Percentiles rank a stretch among this genome's conserved stretches.
These are phyloP conservation scores for Flaveria robusta DNA, from an alignment of 129 eudicot genomes.

Conservation along the genomic window DNA sequence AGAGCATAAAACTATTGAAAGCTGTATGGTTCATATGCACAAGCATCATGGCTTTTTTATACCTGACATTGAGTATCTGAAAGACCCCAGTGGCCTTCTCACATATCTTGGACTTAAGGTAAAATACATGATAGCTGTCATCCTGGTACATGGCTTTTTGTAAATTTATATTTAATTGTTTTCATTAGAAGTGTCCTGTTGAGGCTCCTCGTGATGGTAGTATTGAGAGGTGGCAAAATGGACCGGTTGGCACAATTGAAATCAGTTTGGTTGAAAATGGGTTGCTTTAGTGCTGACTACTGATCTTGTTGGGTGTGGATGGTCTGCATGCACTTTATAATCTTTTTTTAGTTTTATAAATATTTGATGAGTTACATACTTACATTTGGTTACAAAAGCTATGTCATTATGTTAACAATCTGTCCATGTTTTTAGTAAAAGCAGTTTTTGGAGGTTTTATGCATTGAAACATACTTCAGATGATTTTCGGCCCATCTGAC, in stretches of 20 bases:
- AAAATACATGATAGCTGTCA: background rate
- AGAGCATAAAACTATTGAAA: slow-evolving; percentile 71
- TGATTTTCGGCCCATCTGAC: background rate
- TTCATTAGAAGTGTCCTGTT: background rate
- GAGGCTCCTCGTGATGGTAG: background rate
- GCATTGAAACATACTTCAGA: background rate
- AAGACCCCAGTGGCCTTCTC: slow-evolving; percentile 84
- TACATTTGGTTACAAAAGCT: background rate
- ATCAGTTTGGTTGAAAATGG: background rate
- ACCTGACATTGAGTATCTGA: slow-evolving; percentile 87
- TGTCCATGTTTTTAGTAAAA: background rate
- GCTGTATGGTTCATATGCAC: slow-evolving; percentile 95
- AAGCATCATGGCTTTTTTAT: slow-evolving; percentile 90
- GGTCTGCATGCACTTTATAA: background rate
- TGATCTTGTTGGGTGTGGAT: background rate
- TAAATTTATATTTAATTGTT: background rate
- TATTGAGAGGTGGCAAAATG: background rate
- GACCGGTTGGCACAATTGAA: background rate
- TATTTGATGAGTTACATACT: background rate
- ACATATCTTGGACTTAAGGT: slow-evolving; percentile 92
- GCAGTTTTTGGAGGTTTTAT: background rate
- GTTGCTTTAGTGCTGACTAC: background rate
- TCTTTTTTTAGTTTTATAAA: background rate
- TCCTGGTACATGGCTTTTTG: background rate
- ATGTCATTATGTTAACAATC: background rate